A percentile compares a stretch with the other conserved stretches of the same genome.
Conservation (phyloP, 371 early-diverging fungal genomes). For the Mycotypha africana region DNA sequence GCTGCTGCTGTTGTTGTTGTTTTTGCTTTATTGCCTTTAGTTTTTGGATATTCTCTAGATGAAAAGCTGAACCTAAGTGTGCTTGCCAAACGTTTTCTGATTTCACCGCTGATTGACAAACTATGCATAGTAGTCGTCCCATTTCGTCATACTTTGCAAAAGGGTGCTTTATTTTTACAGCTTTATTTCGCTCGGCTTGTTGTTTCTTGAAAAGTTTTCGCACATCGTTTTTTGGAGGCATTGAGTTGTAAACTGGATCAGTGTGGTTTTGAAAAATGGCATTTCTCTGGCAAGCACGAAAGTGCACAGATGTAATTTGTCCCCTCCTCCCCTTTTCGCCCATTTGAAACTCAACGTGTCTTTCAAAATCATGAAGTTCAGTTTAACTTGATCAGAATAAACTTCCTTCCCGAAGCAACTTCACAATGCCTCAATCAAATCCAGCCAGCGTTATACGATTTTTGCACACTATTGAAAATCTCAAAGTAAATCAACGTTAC, state of each 20-base stretch:
- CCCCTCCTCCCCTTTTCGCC: no score
- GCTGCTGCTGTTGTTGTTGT: slow-evolving; percentile 20
- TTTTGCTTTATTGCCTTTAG: slow-evolving; percentile 28
- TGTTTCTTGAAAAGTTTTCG: slow-evolving; percentile 40
- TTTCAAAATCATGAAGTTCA: not conserved
- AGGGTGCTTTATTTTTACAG: slow-evolving; percentile 30
- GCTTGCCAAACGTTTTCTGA: slow-evolving; percentile 31
- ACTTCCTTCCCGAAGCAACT: no score
- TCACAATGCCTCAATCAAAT: slow-evolving; percentile 21
- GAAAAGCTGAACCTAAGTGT: slow-evolving; percentile 28
- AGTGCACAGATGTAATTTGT: no score
- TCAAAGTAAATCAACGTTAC: slow-evolving; percentile 60
- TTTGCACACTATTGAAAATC: slow-evolving; percentile 57
- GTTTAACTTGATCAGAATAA: no score
- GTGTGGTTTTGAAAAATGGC: no score
- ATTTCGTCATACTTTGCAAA: slow-evolving; percentile 43
- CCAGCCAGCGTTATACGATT: slow-evolving; percentile 48
- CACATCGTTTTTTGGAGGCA: slow-evolving; percentile 32
- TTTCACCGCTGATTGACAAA: slow-evolving; percentile 30
- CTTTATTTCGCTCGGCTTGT: slow-evolving; percentile 28
- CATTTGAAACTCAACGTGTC: not conserved
- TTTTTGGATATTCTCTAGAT: slow-evolving; percentile 35
- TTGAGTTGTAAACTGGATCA: slow-evolving; percentile 1
- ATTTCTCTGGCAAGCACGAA: no score
- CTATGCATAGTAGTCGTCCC: slow-evolving; percentile 27